Evolutionary conservation across 139 green algal genomes (phyloP), one percentile per base, ranked within the genome.

Genomic region (Chlorella ohadii): DNA sequence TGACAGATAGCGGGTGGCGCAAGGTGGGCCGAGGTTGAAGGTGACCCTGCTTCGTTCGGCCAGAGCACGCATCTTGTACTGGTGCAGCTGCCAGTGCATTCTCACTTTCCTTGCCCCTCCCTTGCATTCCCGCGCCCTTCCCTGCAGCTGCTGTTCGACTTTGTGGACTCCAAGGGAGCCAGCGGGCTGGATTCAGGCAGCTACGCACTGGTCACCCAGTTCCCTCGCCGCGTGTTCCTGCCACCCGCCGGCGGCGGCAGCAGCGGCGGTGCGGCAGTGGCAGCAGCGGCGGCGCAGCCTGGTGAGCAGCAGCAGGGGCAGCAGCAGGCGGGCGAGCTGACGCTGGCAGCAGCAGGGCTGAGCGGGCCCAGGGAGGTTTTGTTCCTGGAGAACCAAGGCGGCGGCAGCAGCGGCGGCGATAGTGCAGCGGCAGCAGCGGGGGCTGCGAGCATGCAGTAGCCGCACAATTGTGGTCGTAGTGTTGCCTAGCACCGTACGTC

Each of bases 171-270:
- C n/a, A 89, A 88, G 23, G 89, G 83, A 2, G 86, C 39, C 6
- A 74, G 73, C 68, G 59, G 47, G 25, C n/a, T 88, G 59, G 34
- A 51, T 2, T 85, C 84, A 15, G 88, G 79, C 5, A 82, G 59
- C 17, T 96, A 96, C 73, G 84, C 79, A 67, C 83, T 96, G 23
- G 91, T 96, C 12, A 89, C 87, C 33, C 90, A 95, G 59, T 94
- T 93, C 72, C 94, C 93, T 12, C 89, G 93, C 22, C 63, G 87
- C 5, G 88, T 95, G 27, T 77, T 95, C 56, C 7, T 16, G 16
- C 80, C 68, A n/a, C 39, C 72, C 34, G 31, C 33, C 2, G 66
- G n/a, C 51, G 67, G 31, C 2, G 47, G 25, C 16, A 41, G 70
- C 64, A 57, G 31, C 16, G 44, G 25, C 47, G 55, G 38, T 36